Evolutionary conservation across 2,329 filamentous ascomycete genomes (phyloP).

Genomic region (Verticillium dahliae): DNA sequence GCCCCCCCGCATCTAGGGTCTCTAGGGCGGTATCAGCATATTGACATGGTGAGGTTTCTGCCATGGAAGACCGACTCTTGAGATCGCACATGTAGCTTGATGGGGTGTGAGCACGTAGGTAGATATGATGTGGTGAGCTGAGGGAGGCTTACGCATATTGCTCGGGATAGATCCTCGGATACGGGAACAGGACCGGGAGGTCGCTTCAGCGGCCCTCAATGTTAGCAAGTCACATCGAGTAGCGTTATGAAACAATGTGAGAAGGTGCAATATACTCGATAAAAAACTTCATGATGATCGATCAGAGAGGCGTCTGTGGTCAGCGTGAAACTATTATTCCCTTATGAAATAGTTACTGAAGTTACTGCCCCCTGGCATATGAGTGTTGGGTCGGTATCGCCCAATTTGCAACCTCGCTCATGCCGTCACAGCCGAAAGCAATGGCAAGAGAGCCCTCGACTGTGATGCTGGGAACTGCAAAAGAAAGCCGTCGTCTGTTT

Average conservation of each 20-base stretch:
- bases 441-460: too few relatives aligned
- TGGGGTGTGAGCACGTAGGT: not conserved
- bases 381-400: too few relatives aligned
- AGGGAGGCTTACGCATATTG: slow-evolving; percentile 44
- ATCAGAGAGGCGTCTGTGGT: not conserved
- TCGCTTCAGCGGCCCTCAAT: slow-evolving; percentile 30
- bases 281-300: slow-evolving; percentile 10
- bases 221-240: not conserved
- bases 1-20: slow-evolving; percentile 87
- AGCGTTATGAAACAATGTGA: not conserved
- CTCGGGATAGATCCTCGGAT: slow-evolving; percentile 53
- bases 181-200: slow-evolving; percentile 50
- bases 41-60: not conserved
- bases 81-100: slow-evolving; percentile 50
- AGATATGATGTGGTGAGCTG: not conserved
- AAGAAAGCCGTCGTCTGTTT: too few relatives aligned
- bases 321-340: not conserved
- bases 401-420: too few relatives aligned
- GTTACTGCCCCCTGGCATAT: too few relatives aligned
- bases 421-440: too few relatives aligned
- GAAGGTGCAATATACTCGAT: slow-evolving; percentile 9
- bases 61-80: slow-evolving; percentile 34
- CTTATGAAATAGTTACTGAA: too few relatives aligned
- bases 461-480: too few relatives aligned
- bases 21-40: slow-evolving; percentile 23